Percentiles rank a stretch among this genome's conserved stretches.
These are phyloP conservation scores for Falciphora oryzae DNA, from an alignment of 2,329 filamentous ascomycete species.

Conservation along the genomic window DNA sequence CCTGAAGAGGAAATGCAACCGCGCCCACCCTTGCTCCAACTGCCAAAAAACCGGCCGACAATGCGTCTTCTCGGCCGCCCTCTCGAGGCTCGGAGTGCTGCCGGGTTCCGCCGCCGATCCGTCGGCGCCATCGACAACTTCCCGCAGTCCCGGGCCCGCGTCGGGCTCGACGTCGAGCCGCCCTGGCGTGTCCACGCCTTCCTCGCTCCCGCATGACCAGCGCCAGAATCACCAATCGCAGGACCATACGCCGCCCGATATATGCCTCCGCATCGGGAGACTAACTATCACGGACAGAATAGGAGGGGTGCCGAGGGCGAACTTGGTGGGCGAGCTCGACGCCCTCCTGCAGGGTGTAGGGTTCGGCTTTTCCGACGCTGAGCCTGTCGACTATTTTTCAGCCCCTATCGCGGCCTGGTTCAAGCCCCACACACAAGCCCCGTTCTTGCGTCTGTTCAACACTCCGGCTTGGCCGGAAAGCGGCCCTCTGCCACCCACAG, in stretches of 20 bases:
- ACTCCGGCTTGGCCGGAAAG: neutral
- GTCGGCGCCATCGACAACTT: neutral
- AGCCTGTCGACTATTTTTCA: neutral
- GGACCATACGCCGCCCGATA: neutral
- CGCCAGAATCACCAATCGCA: neutral
- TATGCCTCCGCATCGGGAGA: conserved; percentile 4
- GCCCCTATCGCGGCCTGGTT: conserved; percentile 3
- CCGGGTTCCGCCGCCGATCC: neutral
- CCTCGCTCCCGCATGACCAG: neutral
- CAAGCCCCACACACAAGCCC: neutral
- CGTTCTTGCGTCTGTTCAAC: neutral
- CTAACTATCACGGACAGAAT: neutral
- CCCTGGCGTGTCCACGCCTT: neutral
- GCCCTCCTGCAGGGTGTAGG: neutral
- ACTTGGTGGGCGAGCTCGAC: neutral
- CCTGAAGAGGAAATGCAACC: conserved; percentile 5
- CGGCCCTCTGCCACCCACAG: neutral
- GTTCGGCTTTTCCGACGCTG: neutral
- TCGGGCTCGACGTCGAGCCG: neutral
- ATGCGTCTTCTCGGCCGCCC: conserved; percentile 5
- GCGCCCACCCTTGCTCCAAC: neutral
- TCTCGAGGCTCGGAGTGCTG: neutral
- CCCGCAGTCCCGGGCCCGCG: neutral
- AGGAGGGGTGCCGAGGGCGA: neutral
- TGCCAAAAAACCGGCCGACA: conserved; percentile 2